Conservation (phyloP, 2,329 filamentous ascomycete species). For the Phyllosticta paracitricarpa region DNA sequence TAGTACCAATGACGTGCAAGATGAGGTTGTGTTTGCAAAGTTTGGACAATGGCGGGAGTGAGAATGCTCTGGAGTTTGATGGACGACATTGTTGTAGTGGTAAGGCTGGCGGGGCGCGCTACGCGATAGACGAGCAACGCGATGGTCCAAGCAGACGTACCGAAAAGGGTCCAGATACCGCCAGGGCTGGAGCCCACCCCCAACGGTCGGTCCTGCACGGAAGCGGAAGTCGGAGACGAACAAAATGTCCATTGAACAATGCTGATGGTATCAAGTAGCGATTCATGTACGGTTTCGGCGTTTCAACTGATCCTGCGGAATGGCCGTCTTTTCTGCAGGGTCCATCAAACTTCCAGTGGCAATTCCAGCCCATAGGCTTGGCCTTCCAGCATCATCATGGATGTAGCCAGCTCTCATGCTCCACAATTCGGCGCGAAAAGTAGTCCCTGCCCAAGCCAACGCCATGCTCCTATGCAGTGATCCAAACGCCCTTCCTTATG, state of each 20-base stretch:
- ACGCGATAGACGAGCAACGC: neutral
- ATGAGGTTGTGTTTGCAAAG: slow-evolving; percentile 31
- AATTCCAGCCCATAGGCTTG: neutral
- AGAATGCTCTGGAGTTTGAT: slow-evolving; percentile 21
- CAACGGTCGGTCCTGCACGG: neutral
- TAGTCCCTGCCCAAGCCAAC: slow-evolving; percentile 5
- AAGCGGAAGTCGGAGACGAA: neutral
- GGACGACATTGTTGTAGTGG: slow-evolving; percentile 7
- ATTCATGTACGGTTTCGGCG: neutral
- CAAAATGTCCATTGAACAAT: neutral
- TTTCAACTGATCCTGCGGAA: neutral
- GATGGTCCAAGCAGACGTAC: neutral
- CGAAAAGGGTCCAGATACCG: neutral
- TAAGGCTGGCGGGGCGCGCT: neutral
- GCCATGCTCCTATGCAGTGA: slow-evolving; percentile 8
- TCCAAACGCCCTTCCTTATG: slow-evolving; percentile 9
- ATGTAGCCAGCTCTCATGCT: neutral
- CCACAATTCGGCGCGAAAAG: neutral
- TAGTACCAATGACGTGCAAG: slow-evolving; percentile 43
- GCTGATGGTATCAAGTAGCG: neutral
- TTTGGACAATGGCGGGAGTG: slow-evolving; percentile 34
- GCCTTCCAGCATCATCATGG: neutral
- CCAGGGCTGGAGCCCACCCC: neutral
- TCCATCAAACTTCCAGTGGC: neutral
- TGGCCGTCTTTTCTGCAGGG: neutral